Conservation (phyloP, 176 grass and related monocot species). For the Aechmea fasciata region DNA sequence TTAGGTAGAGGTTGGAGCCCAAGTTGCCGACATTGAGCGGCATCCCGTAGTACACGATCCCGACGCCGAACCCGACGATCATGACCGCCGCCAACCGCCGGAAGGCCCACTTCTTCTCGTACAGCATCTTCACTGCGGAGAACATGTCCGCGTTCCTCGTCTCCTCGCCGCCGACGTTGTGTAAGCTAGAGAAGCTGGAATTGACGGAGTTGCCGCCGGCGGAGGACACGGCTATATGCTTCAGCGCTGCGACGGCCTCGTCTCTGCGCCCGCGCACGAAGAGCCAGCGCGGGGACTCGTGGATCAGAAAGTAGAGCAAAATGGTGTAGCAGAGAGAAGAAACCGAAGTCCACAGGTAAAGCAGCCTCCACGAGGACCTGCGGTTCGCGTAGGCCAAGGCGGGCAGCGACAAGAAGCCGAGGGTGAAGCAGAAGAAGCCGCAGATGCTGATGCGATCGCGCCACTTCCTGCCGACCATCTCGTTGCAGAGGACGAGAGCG, state of each 20-base stretch:
- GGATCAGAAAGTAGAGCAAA: constrained; percentile 39
- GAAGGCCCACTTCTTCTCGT: constrained; percentile 53
- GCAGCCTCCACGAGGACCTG: constrained; percentile 44
- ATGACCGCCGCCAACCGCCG: constrained; percentile 57
- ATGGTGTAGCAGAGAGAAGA: constrained; percentile 53
- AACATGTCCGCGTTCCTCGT: constrained; percentile 14
- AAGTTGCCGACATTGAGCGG: constrained; percentile 83
- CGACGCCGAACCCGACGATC: constrained; percentile 52
- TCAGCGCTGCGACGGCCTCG: constrained; percentile 60
- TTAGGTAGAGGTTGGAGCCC: constrained; percentile 71
- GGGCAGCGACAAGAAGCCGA: constrained; percentile 81
- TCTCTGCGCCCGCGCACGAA: constrained; percentile 67
- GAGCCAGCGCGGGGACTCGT: constrained; percentile 88
- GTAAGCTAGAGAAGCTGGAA: constrained; percentile 72
- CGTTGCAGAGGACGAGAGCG: constrained; percentile 67
- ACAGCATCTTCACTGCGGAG: constrained; percentile 38
- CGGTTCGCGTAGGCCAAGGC: constrained; percentile 53
- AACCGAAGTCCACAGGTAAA: constrained; percentile 67
- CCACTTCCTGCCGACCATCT: constrained; percentile 73
- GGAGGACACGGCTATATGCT: constrained; percentile 36
- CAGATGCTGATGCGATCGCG: constrained; percentile 57
- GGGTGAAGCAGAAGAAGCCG: constrained; percentile 60
- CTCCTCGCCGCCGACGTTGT: constrained; percentile 31
- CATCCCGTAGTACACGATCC: constrained; percentile 86
- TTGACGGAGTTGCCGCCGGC: constrained; percentile 41